Base-by-base conservation (phyloP, 345 rosid genomes). In the Salix dunnii region DNA sequence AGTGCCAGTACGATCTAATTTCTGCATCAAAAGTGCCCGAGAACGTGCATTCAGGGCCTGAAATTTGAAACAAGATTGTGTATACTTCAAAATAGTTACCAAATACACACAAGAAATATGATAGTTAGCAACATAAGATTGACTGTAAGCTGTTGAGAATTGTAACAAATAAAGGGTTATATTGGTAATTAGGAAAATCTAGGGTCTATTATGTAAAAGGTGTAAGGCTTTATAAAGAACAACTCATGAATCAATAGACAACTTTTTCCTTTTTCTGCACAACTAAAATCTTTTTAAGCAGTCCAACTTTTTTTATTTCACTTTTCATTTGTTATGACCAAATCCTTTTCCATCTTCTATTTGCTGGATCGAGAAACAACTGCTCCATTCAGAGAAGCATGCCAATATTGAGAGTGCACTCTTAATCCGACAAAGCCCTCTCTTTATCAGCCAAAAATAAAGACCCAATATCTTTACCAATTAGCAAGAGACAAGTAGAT, bases 21-120 rank as follows among this genome's bases (percentile, higher is more conserved):
- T 96, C 84, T 81, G 91, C 98, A 96, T 96, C 77, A 96, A 90
- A 75, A 85, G 82, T 46, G 93, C 95, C 82, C 98, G 91, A 38
- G 99, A 92, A 51, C 88, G 91, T 43, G 97, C 97, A 90, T 92
- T 94, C 77, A 96, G 76, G 62, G 97, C 83, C 99, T 94, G 91
- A 82, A 86, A 83, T 68, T 58, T 68, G 68, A 40, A 77, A 65
- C 36, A 73, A 33, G 13, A 64, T 55, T 14, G 43, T 20, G 27
- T 77, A 43, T 79, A 71, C 65, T 70, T 76, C 13, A 25, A 13
- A 20, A 61, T 53, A 21, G 55, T 38, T 61, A 14, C 25, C 20
- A 73, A 62, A 66, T 5, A 5, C 7, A 21, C 40, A 72, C 20
- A 18, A 68, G 40, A 33, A 5, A 43, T 43, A 25, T 12, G 11